Evolutionary conservation across 2,329 filamentous ascomycete genomes (phyloP), one percentile per base, ranked within the genome.

Genomic region (Basipetospora chlamydospora): DNA sequence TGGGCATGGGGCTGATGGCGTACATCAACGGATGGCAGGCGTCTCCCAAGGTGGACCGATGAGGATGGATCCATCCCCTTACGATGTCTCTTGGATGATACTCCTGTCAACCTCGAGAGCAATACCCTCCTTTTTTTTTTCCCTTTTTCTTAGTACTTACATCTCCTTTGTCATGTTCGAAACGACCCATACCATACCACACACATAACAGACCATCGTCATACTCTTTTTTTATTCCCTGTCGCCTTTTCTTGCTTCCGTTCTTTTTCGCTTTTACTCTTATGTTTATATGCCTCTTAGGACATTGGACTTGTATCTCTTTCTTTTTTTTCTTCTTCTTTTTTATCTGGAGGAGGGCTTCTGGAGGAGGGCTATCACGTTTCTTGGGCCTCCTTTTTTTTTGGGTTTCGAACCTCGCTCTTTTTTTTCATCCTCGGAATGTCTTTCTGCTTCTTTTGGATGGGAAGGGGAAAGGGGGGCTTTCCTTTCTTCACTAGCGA

Each of bases 1-100:
- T 90, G 42, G 83, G 83, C 22, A 79, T 90, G 61, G 80, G 83
- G 11, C 55, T 90, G 44, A 90, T 90, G 83, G 81, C 80, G 28
- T 87, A 86, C 56, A 67, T 90, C 46, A 90, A 90, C 50, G 79
- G 80, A 35, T 88, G 81, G 81, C 80, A 85, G 47, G 50, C 60
- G 20, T 58, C 62, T 39, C 53, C 54, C 17, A 57, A 52, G 35
- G 42, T 40, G 2, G 42, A 43, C 26, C 38, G 39, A 39, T 43
- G 30, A 31, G 11, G 25, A 23, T 13, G 22, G n/a, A n/a, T n/a
- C n/a, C n/a, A 17, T 13, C 22, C n/a, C 26, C 18, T 9, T 13
- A 21, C 22, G 26, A 28, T 23, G 31, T 10, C 25, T 21, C 31
- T 33, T 15, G 31, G 15, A 23, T 33, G 7, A 26, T 35, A 12